A percentile compares a stretch with the other conserved stretches of the same genome.
These are phyloP conservation scores for Zymoseptoria crescenta DNA, from an alignment of 2,329 filamentous ascomycete genomes.

Conservation along the genomic window DNA sequence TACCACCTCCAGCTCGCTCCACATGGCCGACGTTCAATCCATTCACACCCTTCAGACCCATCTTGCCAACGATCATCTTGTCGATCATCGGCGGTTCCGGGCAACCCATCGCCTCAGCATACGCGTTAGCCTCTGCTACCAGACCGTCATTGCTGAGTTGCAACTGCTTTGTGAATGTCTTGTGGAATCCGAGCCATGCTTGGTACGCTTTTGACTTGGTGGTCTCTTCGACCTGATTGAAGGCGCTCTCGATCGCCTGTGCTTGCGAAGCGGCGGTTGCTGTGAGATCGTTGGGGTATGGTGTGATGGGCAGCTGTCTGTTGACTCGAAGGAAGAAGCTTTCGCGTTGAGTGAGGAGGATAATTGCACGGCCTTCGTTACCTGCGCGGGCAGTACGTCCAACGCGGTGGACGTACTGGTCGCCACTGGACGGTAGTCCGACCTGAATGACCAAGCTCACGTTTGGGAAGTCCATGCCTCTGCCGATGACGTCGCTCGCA, in stretches of 20 bases:
- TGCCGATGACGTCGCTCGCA: slow-evolving; percentile 45
- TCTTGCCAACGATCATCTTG: slow-evolving; percentile 40
- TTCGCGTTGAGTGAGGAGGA: slow-evolving; percentile 46
- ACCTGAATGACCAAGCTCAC: slow-evolving; percentile 47
- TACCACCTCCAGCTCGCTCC: slow-evolving; percentile 3
- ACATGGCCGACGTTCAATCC: slow-evolving; percentile 31
- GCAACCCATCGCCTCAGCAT: slow-evolving; percentile 37
- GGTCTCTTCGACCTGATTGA: slow-evolving; percentile 33
- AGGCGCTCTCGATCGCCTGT: slow-evolving; percentile 23
- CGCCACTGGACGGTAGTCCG: slow-evolving; percentile 38
- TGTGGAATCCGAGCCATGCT: slow-evolving; percentile 42
- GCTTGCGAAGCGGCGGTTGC: slow-evolving; percentile 24
- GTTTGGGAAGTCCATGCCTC: slow-evolving; percentile 48
- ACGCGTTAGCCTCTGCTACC: slow-evolving; percentile 38
- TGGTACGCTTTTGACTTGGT: slow-evolving; percentile 40
- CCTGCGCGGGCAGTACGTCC: slow-evolving; percentile 56
- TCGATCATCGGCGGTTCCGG: slow-evolving; percentile 40
- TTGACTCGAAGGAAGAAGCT: slow-evolving; percentile 45
- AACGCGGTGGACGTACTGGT: slow-evolving; percentile 46
- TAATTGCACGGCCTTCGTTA: slow-evolving; percentile 52
- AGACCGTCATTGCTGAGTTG: slow-evolving; percentile 33
- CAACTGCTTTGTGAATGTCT: slow-evolving; percentile 38
- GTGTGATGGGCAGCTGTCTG: slow-evolving; percentile 43
- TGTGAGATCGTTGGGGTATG: slow-evolving; percentile 40
- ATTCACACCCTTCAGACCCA: slow-evolving; percentile 40